These are phyloP conservation scores for Triticum dicoccoides DNA, from an alignment of 176 grass and related monocot species.

Conservation along the genomic window DNA sequence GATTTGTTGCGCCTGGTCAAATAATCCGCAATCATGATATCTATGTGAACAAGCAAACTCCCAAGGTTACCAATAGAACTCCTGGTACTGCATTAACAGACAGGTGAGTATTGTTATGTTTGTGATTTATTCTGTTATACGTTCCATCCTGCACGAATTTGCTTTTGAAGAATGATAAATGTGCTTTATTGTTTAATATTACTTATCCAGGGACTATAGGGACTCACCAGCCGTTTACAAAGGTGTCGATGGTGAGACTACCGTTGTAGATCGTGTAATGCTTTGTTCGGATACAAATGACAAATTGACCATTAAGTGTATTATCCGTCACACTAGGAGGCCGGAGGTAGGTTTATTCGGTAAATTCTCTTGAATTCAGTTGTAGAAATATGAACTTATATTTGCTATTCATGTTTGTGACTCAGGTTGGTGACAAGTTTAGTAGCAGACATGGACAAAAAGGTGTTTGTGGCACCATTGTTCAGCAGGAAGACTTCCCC, in stretches of 20 bases:
- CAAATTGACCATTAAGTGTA: conserved; percentile 87
- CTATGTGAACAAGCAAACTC: conserved; percentile 78
- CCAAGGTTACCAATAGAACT: conserved; percentile 13
- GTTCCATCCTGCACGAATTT: background rate
- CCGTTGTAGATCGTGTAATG: conserved; percentile 84
- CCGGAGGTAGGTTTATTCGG: conserved; percentile 58
- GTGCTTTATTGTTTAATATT: background rate
- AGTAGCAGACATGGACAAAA: conserved; percentile 99
- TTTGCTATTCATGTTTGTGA: conserved; percentile 13
- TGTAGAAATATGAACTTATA: conserved; percentile 12
- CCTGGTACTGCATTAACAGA: conserved; percentile 23
- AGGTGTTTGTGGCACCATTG: conserved; percentile 96
- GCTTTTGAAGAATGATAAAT: conserved; percentile 14
- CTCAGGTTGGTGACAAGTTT: conserved; percentile 96
- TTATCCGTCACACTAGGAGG: conserved; percentile 82
- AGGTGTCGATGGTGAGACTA: conserved; percentile 92
- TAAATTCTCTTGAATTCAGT: conserved; percentile 20
- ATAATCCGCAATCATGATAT: conserved; percentile 94
- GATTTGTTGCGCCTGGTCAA: conserved; percentile 81
- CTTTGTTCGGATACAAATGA: conserved; percentile 85
- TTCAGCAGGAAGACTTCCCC: conserved; percentile 97
- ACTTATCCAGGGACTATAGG: conserved; percentile 53
- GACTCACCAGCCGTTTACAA: conserved; percentile 58
- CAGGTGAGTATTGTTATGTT: conserved; percentile 32
- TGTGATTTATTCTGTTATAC: conserved; percentile 15